Percentiles rank a stretch among this genome's conserved stretches.
These are phyloP conservation scores for Aspergillus sp. DNA, from an alignment of 2,329 filamentous ascomycete genomes.

Conservation along the genomic window DNA sequence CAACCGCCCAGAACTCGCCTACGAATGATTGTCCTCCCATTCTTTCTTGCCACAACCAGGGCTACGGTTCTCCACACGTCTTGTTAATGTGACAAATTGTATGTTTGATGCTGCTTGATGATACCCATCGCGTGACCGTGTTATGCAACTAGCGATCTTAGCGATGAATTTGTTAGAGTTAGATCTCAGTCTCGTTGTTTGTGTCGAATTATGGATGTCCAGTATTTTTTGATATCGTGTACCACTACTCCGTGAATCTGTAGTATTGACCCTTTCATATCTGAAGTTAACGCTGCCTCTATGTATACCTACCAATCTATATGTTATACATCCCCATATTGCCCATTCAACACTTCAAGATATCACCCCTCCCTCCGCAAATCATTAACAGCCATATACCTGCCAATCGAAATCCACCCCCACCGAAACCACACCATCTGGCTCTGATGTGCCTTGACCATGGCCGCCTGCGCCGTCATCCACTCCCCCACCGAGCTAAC, in stretches of 20 bases:
- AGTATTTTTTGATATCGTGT: neutral
- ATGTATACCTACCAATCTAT: neutral
- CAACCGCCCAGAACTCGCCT: too few species aligned
- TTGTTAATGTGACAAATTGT: neutral
- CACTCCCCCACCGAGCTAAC: slow-evolving; percentile 69
- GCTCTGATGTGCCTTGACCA: slow-evolving; percentile 87
- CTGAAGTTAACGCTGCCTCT: neutral
- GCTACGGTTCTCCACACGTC: neutral
- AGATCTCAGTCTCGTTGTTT: neutral
- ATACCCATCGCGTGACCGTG: neutral
- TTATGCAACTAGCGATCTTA: neutral
- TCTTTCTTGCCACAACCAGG: neutral
- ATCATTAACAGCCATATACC: slow-evolving; percentile 97
- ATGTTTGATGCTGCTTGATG: neutral
- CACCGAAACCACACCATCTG: slow-evolving; percentile 99
- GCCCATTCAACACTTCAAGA: neutral
- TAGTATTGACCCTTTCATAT: neutral
- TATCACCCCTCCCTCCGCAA: slow-evolving; percentile 59
- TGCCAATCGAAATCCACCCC: slow-evolving; percentile 87
- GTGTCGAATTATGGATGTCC: neutral
- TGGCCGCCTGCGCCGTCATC: slow-evolving; percentile 76
- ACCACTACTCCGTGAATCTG: neutral
- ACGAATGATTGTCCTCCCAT: neutral
- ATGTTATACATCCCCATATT: slow-evolving; percentile 35
- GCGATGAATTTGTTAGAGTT: neutral